phyloP scores from a whole-genome alignment of 2,329 filamentous ascomycete species.

The Lecanicillium sp. region DNA sequence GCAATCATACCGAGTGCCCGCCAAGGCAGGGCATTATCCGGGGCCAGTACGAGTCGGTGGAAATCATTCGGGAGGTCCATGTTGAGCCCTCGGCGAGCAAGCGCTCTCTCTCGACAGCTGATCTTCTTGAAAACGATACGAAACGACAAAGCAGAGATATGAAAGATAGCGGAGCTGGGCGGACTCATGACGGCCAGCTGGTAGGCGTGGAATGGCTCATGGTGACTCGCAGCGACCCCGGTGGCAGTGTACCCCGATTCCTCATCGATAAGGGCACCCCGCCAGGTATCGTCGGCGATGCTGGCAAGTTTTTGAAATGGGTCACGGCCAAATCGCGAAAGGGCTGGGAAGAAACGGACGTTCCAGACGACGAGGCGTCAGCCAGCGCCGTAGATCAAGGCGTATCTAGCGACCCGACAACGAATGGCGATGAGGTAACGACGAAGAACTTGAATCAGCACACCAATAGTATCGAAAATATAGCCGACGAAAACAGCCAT shows the following conservation, averaged over 20 bases:
- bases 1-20: constrained; percentile 67
- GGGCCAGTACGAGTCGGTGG: constrained; percentile 85
- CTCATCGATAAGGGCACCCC: constrained; percentile 89
- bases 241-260: constrained; percentile 80
- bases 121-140: constrained; percentile 19
- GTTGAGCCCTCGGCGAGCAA: constrained; percentile 35
- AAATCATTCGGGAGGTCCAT: constrained; percentile 80
- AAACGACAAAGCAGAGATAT: not conserved
- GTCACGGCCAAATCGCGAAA: constrained; percentile 31
- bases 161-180: constrained; percentile 16
- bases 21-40: constrained; percentile 68
- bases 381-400: not conserved
- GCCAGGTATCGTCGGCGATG: constrained; percentile 70
- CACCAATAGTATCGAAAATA: not conserved
- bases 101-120: constrained; percentile 28
- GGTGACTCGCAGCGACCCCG: constrained; percentile 84
- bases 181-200: constrained; percentile 26
- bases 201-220: constrained; percentile 77
- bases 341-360: constrained; percentile 28
- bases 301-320: constrained; percentile 79
- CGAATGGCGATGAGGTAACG: not conserved
- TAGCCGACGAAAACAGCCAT: constrained; percentile 22
- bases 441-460: not conserved
- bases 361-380: constrained; percentile 16
- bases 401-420: constrained; percentile 9